Conservation (phyloP, 371 early-diverging fungal genomes). For the Rhizomucor miehei region DNA sequence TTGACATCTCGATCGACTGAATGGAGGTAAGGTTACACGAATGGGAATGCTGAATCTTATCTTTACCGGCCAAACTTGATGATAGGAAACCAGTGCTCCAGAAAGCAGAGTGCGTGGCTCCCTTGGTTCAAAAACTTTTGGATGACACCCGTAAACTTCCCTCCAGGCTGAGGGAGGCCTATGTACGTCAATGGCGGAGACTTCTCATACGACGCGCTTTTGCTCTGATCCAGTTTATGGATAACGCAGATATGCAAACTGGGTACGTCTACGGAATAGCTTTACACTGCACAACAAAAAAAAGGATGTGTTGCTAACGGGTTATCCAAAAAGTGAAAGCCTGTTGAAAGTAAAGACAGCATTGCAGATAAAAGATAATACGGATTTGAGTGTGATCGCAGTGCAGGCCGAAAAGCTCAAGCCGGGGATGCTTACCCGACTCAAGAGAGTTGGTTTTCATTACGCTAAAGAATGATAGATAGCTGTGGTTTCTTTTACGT, state of each 20-base stretch:
- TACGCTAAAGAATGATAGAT: too few relatives aligned
- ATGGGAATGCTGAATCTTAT: not conserved
- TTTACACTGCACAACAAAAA: too few relatives aligned
- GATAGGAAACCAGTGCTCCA: constrained; percentile 30
- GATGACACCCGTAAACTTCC: constrained; percentile 47
- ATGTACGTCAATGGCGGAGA: constrained; percentile 56
- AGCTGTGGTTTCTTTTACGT: too few relatives aligned
- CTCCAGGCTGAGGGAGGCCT: constrained; percentile 49
- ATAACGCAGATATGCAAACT: too few relatives aligned
- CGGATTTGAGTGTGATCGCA: constrained; percentile 50
- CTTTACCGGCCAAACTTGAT: not conserved
- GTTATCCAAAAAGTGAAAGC: not conserved
- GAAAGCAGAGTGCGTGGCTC: constrained; percentile 42
- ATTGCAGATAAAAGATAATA: constrained; percentile 23
- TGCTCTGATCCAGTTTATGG: constrained; percentile 37
- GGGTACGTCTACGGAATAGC: too few relatives aligned
- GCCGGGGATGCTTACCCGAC: constrained; percentile 43
- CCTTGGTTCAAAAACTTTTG: constrained; percentile 51
- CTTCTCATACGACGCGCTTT: constrained; percentile 42
- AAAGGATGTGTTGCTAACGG: too few relatives aligned
- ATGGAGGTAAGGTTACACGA: constrained; percentile 20
- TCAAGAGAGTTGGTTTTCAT: too few relatives aligned
- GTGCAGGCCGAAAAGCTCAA: constrained; percentile 55
- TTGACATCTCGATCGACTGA: constrained; percentile 3
- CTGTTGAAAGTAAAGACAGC: constrained; percentile 25